Evolutionary conservation across 169 alveolate species (phyloP), one percentile per base, ranked within the genome.

Genomic region (Babesia ovata): DNA sequence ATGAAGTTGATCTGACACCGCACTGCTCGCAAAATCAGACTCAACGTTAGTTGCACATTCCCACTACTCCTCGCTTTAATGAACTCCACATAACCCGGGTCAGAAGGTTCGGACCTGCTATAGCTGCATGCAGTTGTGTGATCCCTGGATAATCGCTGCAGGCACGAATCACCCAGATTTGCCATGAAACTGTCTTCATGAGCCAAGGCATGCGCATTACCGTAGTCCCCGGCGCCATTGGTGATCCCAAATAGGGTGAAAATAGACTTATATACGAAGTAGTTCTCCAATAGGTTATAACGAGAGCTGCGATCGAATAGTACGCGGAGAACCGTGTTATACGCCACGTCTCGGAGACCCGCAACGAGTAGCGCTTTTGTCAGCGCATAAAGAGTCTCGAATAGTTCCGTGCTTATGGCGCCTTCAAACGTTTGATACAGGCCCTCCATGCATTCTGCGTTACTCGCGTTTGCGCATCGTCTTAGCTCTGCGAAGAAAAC

Each of bases 241-340:
- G 28, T 54, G 6, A 67, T 36, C 11, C 39, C 71, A 12, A 62
- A n/a, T 14, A 65, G 28, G 14, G 45, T 21, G 26, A 52, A 54
- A 19, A 67, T 72, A 8, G 88, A 73, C 53, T 63, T 71, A 24
- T 58, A 69, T 7, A 81, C 44, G 73, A 81, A 81, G 53, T 63
- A 72, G 63, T 81, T 42, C 22, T 61, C 75, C 73, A 81, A 24
- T 0, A 81, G 28, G 63, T 71, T 81, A 42, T 72, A 81, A n/a
- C 62, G 29, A 36, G 52, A 24, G 33, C 14, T 65, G 14, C 61
- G 39, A 44, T 52, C 63, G 73, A 22, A 81, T 4, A 74, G 54
- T 26, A 81, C 42, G 24, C 66, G 22, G 36, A 71, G 3, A 17
- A 81, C 75, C 22, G 63, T 46, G 42, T 50, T 59, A 13, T 33